Conservation (phyloP, 192 early-diverging fungal genomes). For the Geranomyces variabilis region DNA sequence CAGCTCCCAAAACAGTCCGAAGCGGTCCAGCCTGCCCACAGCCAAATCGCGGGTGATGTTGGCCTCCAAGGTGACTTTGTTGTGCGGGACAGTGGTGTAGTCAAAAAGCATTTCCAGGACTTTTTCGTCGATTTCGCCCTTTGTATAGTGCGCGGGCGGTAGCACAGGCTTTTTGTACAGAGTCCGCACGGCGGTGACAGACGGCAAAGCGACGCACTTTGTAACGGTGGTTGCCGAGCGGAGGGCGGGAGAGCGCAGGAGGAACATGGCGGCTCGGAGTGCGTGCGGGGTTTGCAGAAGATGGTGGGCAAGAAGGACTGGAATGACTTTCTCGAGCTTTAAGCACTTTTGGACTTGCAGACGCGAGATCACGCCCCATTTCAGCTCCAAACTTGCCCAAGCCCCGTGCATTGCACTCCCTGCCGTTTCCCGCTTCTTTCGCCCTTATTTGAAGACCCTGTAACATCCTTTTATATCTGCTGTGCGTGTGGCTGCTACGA, state of each 20-base stretch:
- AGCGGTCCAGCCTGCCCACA: constrained; percentile 31
- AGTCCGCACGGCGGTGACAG: not conserved
- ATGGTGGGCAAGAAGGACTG: no score
- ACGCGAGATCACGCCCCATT: no score
- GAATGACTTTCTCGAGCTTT: no score
- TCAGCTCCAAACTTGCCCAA: no score
- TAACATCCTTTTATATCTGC: no score
- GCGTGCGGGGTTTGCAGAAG: no score
- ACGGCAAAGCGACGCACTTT: not conserved
- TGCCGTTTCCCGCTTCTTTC: no score
- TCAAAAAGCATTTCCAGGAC: constrained; percentile 42
- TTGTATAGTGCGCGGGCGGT: constrained; percentile 33
- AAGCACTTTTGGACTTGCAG: no score
- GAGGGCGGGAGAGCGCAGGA: not conserved
- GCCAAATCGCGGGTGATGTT: constrained; percentile 32
- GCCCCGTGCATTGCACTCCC: no score
- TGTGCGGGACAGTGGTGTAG: constrained; percentile 34
- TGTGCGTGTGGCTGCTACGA: no score
- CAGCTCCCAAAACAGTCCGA: constrained; percentile 30
- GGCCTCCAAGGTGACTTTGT: constrained; percentile 35
- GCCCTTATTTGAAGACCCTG: no score
- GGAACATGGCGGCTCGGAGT: not conserved
- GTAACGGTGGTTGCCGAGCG: not conserved
- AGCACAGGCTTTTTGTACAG: constrained; percentile 21
- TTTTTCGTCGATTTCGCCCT: constrained; percentile 31